Evolutionary conservation across 805 yeast genomes (phyloP), one percentile per base, ranked within the genome.

Genomic region (Candida corydali): DNA sequence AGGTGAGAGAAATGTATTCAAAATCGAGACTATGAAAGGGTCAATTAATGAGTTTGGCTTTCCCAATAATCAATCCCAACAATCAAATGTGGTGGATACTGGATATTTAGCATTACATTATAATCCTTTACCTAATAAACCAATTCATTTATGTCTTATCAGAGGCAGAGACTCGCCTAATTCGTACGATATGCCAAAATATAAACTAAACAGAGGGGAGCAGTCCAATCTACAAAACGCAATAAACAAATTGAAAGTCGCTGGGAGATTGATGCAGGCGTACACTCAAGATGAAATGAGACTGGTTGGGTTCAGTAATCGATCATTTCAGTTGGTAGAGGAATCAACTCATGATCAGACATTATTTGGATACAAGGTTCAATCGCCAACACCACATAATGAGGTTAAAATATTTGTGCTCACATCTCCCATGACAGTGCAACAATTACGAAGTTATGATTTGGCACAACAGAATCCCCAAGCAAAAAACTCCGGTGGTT

Each of bases 261-360:
- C 86, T 3, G 95, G 84, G 4, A 70, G 95, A 47, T 58, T 89
- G 58, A 86, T 86, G 95, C 91, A 86, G 50, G 94, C 96, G 1
- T 88, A 75, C 57, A 89, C 97, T 0, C 80, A 78, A 48, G 97
- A 89, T 47, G 96, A 88, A 53, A 86, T 91, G 95, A 57, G 78
- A 36, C 64, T 81, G 26, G 73, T 76, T 31, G 89, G 93, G 0
- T 75, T 86, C 52, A 94, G 96, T 8, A 75, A 80, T 45, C 65
- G 97, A 42, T 70, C 84, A 3, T 87, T 87, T 59, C 76, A 77
- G 42, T 83, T 87, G 45, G 79, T 70, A 2, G 95, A 89, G 49
- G 74, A 69, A 43, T 55, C 69, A 3, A 44, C 39, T 6, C 17
- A 42, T 11, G 30, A 51, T 19, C 66, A 61, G 37, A 41, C 48